Evolutionary conservation across 1,284 basidiomycete species (phyloP), one percentile per base, ranked within the genome.

Genomic region (Kalmanozyma brasiliensis): DNA sequence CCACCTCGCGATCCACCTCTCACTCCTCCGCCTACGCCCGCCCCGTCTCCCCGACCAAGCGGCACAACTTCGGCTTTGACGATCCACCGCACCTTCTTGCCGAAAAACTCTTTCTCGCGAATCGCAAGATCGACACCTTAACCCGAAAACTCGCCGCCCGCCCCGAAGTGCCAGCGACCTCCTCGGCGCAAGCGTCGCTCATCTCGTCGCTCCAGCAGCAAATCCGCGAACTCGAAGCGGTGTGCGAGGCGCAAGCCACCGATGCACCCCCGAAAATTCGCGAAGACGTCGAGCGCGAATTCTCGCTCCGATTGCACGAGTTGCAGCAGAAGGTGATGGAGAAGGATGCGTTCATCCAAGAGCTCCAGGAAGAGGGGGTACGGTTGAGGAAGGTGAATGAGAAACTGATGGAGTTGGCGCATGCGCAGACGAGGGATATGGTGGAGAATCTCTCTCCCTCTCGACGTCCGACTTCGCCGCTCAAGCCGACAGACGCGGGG

Each of bases 211-310:
- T 77, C 4, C 59, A 65, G 26, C 69, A 70, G 45, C 72, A 74
- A 24, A 49, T 79, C 0, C 41, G 38, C 11, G 78, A 80, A 48
- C 66, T 79, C 13, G 77, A 79, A 60, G 67, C 73, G 6, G 77
- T 78, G 4, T 73, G 72, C 42, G 77, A 78, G 20, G 76, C 68
- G 3, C 75, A 77, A 45, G 61, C 67, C 1, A 32, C 36, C n/a
- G 69, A 75, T 17, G 70, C 77, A 2, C 72, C 76, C 14, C 73
- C 62, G 20, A 64, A 71, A 20, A 60, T 76, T 37, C 69, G 76
- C 14, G 78, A 78, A 52, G 78, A 79, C 34, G 76, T 78, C n/a
- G 76, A 75, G 35, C 42, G 59, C 11, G 77, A 78, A 42, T 79
- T 57, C 40, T 2, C 22, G 1, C 46, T 30, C 0, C 33, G 49